Conservation (phyloP, 805 yeast species). For the Kazachstania bromeliacearum region DNA sequence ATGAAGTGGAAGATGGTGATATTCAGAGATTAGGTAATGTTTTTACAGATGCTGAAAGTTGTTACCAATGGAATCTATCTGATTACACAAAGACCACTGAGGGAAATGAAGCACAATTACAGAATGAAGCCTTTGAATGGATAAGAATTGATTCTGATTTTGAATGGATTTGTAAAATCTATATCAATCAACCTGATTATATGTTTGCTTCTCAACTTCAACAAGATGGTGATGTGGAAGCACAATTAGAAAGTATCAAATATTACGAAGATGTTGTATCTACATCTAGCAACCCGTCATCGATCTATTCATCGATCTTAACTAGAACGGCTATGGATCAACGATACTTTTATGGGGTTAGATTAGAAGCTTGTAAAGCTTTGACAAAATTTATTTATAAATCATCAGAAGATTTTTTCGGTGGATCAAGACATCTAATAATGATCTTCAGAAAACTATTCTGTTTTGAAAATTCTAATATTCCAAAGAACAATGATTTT, state of each 20-base stretch:
- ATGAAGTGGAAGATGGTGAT: conserved; percentile 4
- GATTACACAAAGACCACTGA: conserved; percentile 52
- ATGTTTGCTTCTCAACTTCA: conserved; percentile 92
- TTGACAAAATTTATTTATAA: conserved; percentile 56
- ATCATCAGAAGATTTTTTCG: conserved; percentile 16
- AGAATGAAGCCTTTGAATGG: conserved; percentile 93
- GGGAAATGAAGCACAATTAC: conserved; percentile 24
- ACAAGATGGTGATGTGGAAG: conserved; percentile 93
- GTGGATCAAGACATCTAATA: conserved; percentile 63
- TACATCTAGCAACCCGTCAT: conserved; percentile 41
- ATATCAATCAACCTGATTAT: conserved; percentile 83
- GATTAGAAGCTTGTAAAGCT: conserved; percentile 79
- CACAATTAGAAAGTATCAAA: conserved; percentile 75
- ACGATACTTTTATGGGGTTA: conserved; percentile 79
- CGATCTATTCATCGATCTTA: conserved; percentile 65
- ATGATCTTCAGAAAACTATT: conserved; percentile 58
- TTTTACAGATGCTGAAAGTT: conserved; percentile 49
- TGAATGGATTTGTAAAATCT: conserved; percentile 85
- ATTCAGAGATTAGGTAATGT: conserved; percentile 58
- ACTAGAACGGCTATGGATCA: conserved; percentile 74
- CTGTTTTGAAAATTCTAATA: conserved; percentile 58
- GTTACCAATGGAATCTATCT: conserved; percentile 59
- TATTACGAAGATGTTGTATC: conserved; percentile 49
- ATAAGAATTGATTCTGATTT: conserved; percentile 93
- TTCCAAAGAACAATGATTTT: conserved; percentile 79